Base-by-base conservation (phyloP, 2,329 filamentous ascomycete genomes). In the Claviceps purpurea region DNA sequence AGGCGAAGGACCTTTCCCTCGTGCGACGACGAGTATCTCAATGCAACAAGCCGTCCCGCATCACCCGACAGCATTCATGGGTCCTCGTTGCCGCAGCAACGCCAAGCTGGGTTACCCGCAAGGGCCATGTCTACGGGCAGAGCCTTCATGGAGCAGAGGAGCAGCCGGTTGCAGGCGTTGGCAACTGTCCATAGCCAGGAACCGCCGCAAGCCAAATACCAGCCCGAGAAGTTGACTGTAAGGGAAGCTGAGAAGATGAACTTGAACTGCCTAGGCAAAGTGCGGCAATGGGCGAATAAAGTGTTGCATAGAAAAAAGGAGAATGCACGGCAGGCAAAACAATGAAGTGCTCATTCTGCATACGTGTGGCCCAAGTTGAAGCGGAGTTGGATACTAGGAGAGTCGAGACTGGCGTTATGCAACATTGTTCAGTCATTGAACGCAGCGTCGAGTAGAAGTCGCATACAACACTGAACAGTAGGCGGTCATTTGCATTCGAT, bases 131-230 rank as follows among this genome's bases (percentile, higher is more conserved):
- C 61, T 20, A 59, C 59, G 8, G 61, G 61, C 11, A 56, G 58
- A 45, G 55, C 58, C 5, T 63, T 61, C 37, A 59, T 63, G 59
- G 58, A 56, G 49, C 59, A 56, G 24, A 57, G 60, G 24, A 56
- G 51, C 37, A 41, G 50, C 14, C 54, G 52, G 47, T 51, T 48
- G 30, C 52, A 57, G 22, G 50, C 22, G 18, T n/a, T 53, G 26
- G 34, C 20, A 47, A 40, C 49, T 47, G 43, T 46, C 22, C 30
- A 53, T 20, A 50, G 49, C 37, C 24, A 45, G 37, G 41, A 50
- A 42, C 20, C 16, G 22, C 20, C 46, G 39, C 4, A 18, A 43
- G 3, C 46, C 8, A 34, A 37, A 16, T 34, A 37, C 37, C 37
- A 54, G 14, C 14, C 39, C 22, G 37, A 50, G 18, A 51, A 52